Evolutionary conservation across 805 yeast species (phyloP).

Genomic region (Schizosaccharomyces osmophilus): DNA sequence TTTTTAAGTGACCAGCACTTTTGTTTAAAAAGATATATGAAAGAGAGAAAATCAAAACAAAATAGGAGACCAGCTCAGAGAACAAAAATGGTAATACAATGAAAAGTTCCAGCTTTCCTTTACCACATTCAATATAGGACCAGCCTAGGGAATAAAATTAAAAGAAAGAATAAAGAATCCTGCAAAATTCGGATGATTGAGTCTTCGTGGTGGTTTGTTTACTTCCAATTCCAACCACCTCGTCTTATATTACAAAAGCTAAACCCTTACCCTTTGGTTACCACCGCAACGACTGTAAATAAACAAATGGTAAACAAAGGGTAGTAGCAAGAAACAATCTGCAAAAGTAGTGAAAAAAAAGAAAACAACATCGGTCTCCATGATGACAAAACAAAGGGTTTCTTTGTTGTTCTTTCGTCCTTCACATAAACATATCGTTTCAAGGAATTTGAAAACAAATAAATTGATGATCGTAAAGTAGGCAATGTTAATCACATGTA

Average conservation of each 20-base stretch:
- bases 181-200: not conserved
- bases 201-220: not conserved
- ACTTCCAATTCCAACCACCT: not conserved
- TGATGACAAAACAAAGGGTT: not conserved
- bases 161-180: not conserved
- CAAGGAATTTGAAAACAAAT: not conserved
- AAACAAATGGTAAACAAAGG: not conserved
- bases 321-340: not conserved
- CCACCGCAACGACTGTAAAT: not conserved
- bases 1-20: not conserved
- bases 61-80: not conserved
- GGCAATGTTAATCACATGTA: too few relatives aligned
- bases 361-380: not conserved
- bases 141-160: not conserved
- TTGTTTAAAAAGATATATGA: not conserved
- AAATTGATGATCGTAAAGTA: too few relatives aligned
- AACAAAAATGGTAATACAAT: not conserved
- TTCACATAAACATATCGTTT: not conserved
- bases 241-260: not conserved
- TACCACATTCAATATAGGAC: not conserved
- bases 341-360: not conserved
- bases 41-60: not conserved
- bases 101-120: not conserved
- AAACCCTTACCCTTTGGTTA: not conserved
- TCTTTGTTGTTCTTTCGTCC: not conserved